phyloP scores from a whole-genome alignment of 2,329 filamentous ascomycete species.

The Dactylellina sp. region DNA sequence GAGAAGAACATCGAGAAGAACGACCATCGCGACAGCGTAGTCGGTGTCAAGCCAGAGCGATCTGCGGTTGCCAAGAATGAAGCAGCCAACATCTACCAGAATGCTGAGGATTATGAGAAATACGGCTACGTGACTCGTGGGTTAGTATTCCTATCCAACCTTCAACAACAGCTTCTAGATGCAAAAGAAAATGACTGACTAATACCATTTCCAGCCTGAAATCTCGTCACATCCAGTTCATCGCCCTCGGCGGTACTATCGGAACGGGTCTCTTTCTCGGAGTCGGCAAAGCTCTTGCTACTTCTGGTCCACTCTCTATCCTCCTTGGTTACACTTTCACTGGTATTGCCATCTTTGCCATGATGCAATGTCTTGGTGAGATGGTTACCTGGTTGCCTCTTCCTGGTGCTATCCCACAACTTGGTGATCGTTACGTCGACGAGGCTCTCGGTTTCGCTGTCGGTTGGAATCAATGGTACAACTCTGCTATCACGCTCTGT shows the following conservation, averaged over 20 bases:
- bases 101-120: constrained; percentile 57
- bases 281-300: constrained; percentile 72
- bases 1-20: constrained; percentile 55
- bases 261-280: constrained; percentile 80
- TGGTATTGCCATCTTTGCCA: constrained; percentile 78
- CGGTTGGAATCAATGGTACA: constrained; percentile 74
- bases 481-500: constrained; percentile 71
- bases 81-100: constrained; percentile 44
- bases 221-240: constrained; percentile 60
- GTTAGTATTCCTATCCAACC: constrained; percentile 17
- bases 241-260: constrained; percentile 71
- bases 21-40: constrained; percentile 49
- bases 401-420: constrained; percentile 59
- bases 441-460: constrained; percentile 66
- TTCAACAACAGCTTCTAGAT: neutral
- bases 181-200: constrained; percentile 2
- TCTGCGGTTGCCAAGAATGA: constrained; percentile 45
- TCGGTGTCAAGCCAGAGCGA: constrained; percentile 45
- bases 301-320: constrained; percentile 74
- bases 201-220: constrained; percentile 50
- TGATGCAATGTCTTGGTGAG: constrained; percentile 76
- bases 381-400: constrained; percentile 60
- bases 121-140: constrained; percentile 59
- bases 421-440: constrained; percentile 59
- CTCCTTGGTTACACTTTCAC: constrained; percentile 77